These are phyloP conservation scores for Globisporangium radiosum DNA, from an alignment of 352 stramenopile genomes.

Conservation along the genomic window DNA sequence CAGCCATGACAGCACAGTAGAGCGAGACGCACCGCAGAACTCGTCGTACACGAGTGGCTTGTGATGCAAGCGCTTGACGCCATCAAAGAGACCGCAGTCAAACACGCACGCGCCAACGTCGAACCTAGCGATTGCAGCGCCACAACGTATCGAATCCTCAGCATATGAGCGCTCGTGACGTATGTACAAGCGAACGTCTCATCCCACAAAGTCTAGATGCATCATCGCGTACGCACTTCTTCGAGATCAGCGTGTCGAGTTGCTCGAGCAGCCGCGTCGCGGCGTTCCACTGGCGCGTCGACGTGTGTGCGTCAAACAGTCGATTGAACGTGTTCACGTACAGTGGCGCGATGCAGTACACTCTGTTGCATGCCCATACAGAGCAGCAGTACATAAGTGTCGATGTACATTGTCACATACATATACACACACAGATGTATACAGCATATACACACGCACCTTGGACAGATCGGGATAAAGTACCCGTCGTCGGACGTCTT, in stretches of 20 bases:
- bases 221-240: constrained; percentile 28
- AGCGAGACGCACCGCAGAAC: constrained; percentile 60
- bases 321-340: constrained; percentile 77
- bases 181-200: too few relatives aligned
- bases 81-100: constrained; percentile 82
- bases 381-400: constrained; percentile 5
- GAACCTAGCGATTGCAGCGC: constrained; percentile 31
- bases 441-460: constrained; percentile 21
- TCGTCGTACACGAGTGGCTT: constrained; percentile 80
- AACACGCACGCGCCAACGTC: constrained; percentile 77
- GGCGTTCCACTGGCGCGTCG: constrained; percentile 56
- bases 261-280: constrained; percentile 71
- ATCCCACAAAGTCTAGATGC: background rate
- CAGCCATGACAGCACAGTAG: background rate
- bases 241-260: constrained; percentile 53
- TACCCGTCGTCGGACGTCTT: constrained; percentile 79
- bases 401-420: too few relatives aligned
- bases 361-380: constrained; percentile 25
- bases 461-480: constrained; percentile 72
- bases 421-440: too few relatives aligned
- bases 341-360: constrained; percentile 72
- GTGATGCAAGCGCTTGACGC: constrained; percentile 73
- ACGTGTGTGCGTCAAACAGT: constrained; percentile 57
- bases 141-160: too few relatives aligned
- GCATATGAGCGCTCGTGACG: too few relatives aligned